Base-by-base conservation (phyloP, 768 basidiomycete species). In the Rubroboletus pulcherrimus region DNA sequence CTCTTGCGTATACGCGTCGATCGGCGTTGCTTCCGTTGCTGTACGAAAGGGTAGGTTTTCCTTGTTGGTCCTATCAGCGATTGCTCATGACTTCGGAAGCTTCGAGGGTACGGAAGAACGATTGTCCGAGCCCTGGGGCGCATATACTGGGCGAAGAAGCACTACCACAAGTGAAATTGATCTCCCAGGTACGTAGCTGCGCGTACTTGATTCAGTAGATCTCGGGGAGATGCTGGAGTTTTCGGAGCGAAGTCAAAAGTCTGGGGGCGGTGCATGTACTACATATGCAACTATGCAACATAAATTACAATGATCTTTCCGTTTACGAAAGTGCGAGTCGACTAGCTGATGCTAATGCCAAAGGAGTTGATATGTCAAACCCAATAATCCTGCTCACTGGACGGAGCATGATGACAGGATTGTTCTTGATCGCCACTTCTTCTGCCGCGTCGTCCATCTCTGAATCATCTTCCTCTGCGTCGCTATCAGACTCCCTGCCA, bases 341-440 rank as follows among this genome's bases (percentile, higher is more conserved):
- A 29, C 17, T 17, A 19, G 24, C 34, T 15, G 48, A 37, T 51
- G 14, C 14, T 14, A 47, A 31, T 15, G 3, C 33, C 15, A 31
- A 30, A 39, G 37, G 42, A n/a, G 17, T 38, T 69, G 52, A 67
- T 19, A 59, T 58, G 29, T 71, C 66, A 56, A 89, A 89, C 15
- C 87, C 87, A 54, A 82, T 73, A 49, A 85, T 79, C 60, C 75
- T 81, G 58, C 76, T 79, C 54, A 83, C 69, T 12, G 87, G 87
- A 54, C 78, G 78, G 43, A 87, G 58, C 64, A 68, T 83, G 45
- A 88, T 78, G 4, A 79, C 77, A 33, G 84, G 84, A 40, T 76
- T 75, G 55, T 69, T 70, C 54, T 80, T 79, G 58, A 77, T 75
- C 39, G 70, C 64, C 29, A 60, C 71, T 41, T 71, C 67, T 51